phyloP scores from a whole-genome alignment of 768 basidiomycete genomes.

The Lentinula sp. region DNA sequence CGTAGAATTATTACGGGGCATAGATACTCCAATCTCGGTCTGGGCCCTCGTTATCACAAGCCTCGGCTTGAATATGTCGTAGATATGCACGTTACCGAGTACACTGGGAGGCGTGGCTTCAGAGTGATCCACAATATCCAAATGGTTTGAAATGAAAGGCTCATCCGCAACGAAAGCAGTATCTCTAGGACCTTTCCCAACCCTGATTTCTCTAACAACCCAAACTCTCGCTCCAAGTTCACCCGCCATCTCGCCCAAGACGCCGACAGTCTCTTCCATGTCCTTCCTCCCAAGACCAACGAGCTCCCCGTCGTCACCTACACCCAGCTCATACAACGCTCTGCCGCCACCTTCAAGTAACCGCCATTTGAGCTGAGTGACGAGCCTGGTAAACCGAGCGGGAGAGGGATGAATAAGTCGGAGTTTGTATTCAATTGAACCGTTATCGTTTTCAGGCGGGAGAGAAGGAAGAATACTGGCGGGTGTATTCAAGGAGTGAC shows the following conservation, averaged over 20 bases:
- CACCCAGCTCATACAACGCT: slow-evolving; percentile 74
- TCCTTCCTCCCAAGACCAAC: slow-evolving; percentile 71
- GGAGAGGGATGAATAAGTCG: slow-evolving; percentile 77
- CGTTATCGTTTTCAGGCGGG: slow-evolving; percentile 60
- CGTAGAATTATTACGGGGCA: not conserved
- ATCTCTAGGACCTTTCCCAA: slow-evolving; percentile 49
- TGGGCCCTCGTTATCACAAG: not conserved
- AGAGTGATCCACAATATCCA: slow-evolving; percentile 15
- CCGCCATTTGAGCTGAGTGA: slow-evolving; percentile 96
- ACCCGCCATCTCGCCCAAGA: slow-evolving; percentile 86
- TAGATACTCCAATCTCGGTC: not conserved
- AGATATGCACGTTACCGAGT: not conserved
- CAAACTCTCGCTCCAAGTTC: slow-evolving; percentile 92
- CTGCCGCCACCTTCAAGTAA: slow-evolving; percentile 80
- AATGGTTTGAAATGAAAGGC: slow-evolving; percentile 14
- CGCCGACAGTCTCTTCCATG: slow-evolving; percentile 71
- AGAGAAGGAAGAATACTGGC: slow-evolving; percentile 10
- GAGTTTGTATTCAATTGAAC: slow-evolving; percentile 93
- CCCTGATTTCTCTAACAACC: slow-evolving; percentile 83
- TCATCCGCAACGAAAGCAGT: slow-evolving; percentile 28
- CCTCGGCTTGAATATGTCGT: not conserved
- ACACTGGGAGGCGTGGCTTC: not conserved
- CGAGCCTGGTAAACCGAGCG: slow-evolving; percentile 73
- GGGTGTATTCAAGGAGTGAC: slow-evolving; percentile 3
- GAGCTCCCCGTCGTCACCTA: slow-evolving; percentile 84